These are phyloP conservation scores for Pterocarpus macrocarpus DNA, from an alignment of 306 rosid genomes.

Conservation along the genomic window DNA sequence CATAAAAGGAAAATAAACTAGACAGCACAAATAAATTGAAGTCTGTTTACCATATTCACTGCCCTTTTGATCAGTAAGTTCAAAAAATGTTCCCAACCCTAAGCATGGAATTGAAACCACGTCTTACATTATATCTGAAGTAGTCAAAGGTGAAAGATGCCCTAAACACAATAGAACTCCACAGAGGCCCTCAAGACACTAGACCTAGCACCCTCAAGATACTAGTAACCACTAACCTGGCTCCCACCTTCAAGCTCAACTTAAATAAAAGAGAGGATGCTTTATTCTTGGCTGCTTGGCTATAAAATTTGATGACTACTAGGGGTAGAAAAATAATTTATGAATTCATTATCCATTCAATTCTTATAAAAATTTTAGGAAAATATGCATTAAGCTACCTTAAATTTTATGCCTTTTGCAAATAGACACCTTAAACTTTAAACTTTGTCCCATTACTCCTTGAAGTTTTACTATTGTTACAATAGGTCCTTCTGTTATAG, in stretches of 20 bases:
- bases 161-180: constrained; percentile 1
- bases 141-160: constrained; percentile 24
- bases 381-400: too few species aligned
- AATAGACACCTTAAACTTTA: too few species aligned
- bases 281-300: constrained; percentile 1
- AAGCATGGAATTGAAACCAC: constrained; percentile 5
- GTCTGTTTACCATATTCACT: constrained; percentile 13
- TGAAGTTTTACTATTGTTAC: too few species aligned
- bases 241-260: constrained; percentile 1
- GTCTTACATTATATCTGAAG: constrained; percentile 4
- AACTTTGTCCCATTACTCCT: too few species aligned
- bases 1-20: background rate
- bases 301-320: background rate
- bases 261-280: background rate
- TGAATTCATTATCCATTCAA: background rate
- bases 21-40: constrained; percentile 38
- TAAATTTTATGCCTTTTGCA: too few species aligned
- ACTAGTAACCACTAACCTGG: constrained; percentile 1
- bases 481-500: too few species aligned
- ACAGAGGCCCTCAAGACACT: constrained; percentile 4
- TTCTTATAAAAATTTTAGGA: background rate
- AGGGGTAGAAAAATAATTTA: background rate
- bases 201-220: background rate
- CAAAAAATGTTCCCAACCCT: constrained; percentile 23
- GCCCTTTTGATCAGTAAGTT: constrained; percentile 15